Percentiles rank a stretch among this genome's conserved stretches.
phyloP scores from a whole-genome alignment of 2,329 filamentous ascomycete species.

The Aspergillus caelatus region DNA sequence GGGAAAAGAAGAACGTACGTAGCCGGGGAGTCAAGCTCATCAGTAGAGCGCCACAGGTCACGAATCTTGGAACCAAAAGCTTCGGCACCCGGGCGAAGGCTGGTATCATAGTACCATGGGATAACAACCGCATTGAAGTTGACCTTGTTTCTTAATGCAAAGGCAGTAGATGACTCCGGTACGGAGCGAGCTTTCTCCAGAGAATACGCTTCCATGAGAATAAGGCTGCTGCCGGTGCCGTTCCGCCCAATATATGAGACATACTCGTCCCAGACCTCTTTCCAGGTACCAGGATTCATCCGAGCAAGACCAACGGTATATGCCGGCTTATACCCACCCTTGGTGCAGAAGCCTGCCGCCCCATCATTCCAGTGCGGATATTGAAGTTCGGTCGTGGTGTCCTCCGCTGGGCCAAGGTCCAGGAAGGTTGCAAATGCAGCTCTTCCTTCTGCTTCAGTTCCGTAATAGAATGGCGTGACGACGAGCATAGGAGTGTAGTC shows the following conservation, averaged over 20 bases:
- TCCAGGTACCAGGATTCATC: constrained; percentile 6
- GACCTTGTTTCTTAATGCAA: constrained; percentile 7
- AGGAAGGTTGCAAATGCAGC: constrained; percentile 6
- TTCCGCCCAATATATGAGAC: not conserved
- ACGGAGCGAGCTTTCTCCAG: not conserved
- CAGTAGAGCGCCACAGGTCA: constrained; percentile 8
- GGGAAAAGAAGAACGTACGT: not conserved
- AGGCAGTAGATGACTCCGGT: not conserved
- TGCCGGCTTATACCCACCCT: not conserved
- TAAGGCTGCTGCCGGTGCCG: not conserved
- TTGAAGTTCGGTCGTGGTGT: not conserved
- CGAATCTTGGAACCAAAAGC: constrained; percentile 3
- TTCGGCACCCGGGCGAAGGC: not conserved
- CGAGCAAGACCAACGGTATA: constrained; percentile 1
- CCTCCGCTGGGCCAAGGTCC: not conserved
- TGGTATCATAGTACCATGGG: constrained; percentile 6
- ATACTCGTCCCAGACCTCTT: not conserved
- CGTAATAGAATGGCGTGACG: constrained; percentile 6
- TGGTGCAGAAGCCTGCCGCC: not conserved
- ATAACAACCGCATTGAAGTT: constrained; percentile 11
- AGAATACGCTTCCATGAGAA: not conserved
- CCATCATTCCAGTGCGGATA: constrained; percentile 10
- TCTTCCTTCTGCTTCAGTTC: constrained; percentile 1
- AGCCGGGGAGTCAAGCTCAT: constrained; percentile 7
- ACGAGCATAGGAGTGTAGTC: not conserved